A percentile compares a stretch with the other conserved stretches of the same genome.
Conservation (phyloP, 2,329 filamentous ascomycete species). For the Gremmenia infestans region DNA sequence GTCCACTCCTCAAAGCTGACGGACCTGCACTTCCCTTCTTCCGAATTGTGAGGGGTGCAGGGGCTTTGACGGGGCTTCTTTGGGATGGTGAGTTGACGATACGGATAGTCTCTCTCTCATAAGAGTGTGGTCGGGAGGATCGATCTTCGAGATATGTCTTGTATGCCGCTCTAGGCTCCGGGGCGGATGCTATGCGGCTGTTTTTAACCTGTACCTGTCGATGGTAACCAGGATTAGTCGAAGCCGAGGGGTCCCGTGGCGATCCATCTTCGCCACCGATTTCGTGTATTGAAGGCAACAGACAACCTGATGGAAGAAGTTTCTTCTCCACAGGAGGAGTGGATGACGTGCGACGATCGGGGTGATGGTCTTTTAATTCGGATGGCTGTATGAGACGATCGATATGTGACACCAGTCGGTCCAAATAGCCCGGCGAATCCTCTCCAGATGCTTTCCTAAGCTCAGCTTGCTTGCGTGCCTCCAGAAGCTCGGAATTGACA, state of each 20-base stretch:
- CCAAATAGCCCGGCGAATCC: conserved; percentile 43
- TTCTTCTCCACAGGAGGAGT: conserved; percentile 34
- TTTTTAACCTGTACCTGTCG: conserved; percentile 12
- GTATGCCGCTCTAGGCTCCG: conserved; percentile 20
- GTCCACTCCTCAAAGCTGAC: conserved; percentile 13
- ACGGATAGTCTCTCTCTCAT: conserved; percentile 25
- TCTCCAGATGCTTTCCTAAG: conserved; percentile 23
- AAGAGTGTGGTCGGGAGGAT: conserved; percentile 8
- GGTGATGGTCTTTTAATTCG: conserved; percentile 12
- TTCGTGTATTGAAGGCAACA: conserved; percentile 29
- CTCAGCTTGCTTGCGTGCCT: conserved; percentile 28
- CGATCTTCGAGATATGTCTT: conserved; percentile 9
- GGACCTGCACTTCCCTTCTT: conserved; percentile 24
- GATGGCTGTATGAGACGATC: conserved; percentile 49
- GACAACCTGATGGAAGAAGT: conserved; percentile 4
- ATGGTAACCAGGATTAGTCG: conserved; percentile 8
- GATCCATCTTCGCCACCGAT: conserved; percentile 19
- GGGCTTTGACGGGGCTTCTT: conserved; percentile 26
- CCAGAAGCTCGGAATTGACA: conserved; percentile 25
- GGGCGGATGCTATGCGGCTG: conserved; percentile 29
- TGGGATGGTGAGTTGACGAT: conserved; percentile 25
- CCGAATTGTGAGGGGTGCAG: conserved; percentile 29
- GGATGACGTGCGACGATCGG: conserved; percentile 40
- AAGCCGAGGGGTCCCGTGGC: conserved; percentile 11
- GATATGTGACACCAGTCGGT: conserved; percentile 55